These are phyloP conservation scores for Aspergillus quadricinctus DNA, from an alignment of 2,329 filamentous ascomycete species.

Conservation along the genomic window DNA sequence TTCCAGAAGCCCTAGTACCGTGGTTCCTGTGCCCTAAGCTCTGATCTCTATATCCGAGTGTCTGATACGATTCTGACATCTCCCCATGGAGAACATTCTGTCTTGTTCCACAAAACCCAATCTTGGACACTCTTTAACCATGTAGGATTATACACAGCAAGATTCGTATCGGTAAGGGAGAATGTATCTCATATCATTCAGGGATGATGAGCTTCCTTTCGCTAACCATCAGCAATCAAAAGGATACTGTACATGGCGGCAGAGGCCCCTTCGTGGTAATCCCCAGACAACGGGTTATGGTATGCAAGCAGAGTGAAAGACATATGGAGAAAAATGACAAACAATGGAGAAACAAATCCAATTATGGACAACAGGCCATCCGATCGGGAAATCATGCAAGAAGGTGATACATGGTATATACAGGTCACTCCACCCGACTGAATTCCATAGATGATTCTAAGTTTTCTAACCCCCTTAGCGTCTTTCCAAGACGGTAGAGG, in stretches of 20 bases:
- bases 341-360: not conserved
- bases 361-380: not conserved
- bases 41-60: no score
- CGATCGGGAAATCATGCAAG: not conserved
- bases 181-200: not conserved
- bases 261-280: not conserved
- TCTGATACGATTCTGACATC: no score
- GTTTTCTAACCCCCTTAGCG: slow-evolving; percentile 1
- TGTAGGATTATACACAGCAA: not conserved
- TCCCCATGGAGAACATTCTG: no score
- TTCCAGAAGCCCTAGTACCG: slow-evolving; percentile 1
- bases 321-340: not conserved
- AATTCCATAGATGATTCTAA: not conserved
- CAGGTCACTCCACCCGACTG: not conserved
- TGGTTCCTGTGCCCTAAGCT: slow-evolving; percentile 3
- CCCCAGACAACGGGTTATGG: not conserved
- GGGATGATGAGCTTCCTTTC: not conserved
- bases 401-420: not conserved
- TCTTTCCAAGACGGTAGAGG: slow-evolving; percentile 8
- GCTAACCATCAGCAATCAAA: not conserved
- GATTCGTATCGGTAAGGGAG: not conserved
- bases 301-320: not conserved
- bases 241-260: not conserved
- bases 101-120: no score
- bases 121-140: not conserved